phyloP scores from a whole-genome alignment of 352 stramenopile species.

The Phytophthora nicotianae region DNA sequence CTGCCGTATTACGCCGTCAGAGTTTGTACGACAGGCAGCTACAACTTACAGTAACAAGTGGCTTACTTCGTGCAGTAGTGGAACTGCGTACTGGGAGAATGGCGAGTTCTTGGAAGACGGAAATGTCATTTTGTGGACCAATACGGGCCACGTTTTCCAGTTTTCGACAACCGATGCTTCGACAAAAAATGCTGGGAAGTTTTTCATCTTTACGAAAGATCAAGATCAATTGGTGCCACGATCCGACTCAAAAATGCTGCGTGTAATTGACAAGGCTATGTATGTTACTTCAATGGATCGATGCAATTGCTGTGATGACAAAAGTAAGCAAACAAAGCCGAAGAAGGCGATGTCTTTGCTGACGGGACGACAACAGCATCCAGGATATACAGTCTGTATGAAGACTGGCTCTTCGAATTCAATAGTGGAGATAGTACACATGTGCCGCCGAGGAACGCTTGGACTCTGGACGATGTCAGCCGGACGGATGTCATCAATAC shows the following conservation, averaged over 20 bases:
- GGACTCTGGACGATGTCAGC: conserved; percentile 57
- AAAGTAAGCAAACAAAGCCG: neutral
- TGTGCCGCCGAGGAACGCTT: conserved; percentile 58
- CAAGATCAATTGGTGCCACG: conserved; percentile 82
- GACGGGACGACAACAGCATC: conserved; percentile 14
- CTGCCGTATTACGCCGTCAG: conserved; percentile 43
- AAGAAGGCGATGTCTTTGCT: conserved; percentile 6
- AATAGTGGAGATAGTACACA: conserved; percentile 52
- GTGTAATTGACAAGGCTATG: conserved; percentile 54
- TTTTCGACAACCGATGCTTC: conserved; percentile 47
- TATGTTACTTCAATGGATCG: conserved; percentile 60
- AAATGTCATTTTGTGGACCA: conserved; percentile 73
- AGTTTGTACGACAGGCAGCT: conserved; percentile 37
- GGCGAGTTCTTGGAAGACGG: conserved; percentile 71
- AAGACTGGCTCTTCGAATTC: conserved; percentile 12
- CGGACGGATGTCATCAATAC: conserved; percentile 8
- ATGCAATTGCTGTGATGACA: conserved; percentile 54
- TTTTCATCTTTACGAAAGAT: conserved; percentile 87
- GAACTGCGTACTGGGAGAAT: conserved; percentile 56
- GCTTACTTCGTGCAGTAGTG: conserved; percentile 14
- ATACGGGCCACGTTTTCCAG: conserved; percentile 64
- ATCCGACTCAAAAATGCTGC: conserved; percentile 68
- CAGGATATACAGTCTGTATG: conserved; percentile 62
- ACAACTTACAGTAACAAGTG: conserved; percentile 14
- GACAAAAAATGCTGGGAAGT: conserved; percentile 43